A percentile compares a stretch with the other conserved stretches of the same genome.
These are phyloP conservation scores for Rhypophila decipiens DNA, from an alignment of 495 filamentous ascomycete genomes.

Conservation along the genomic window DNA sequence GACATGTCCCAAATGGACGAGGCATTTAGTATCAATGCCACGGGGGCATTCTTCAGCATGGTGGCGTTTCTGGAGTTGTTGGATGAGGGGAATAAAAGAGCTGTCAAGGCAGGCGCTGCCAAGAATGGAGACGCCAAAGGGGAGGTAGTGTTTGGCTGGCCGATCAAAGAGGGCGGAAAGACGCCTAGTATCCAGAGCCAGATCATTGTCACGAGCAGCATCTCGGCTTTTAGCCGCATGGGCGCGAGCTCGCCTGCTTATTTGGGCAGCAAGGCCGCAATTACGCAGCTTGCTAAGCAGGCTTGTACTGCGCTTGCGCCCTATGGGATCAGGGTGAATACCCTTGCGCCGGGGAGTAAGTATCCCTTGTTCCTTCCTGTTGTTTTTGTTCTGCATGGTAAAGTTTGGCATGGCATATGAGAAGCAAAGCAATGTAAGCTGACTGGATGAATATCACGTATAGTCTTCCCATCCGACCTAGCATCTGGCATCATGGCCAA, in stretches of 20 bases:
- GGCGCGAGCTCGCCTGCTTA: conserved; percentile 46
- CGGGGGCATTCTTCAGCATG: conserved; percentile 55
- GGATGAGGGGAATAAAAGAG: conserved; percentile 52
- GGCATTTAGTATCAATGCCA: conserved; percentile 53
- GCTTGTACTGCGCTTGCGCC: conserved; percentile 45
- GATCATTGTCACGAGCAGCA: conserved; percentile 47
- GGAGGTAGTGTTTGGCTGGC: conserved; percentile 29
- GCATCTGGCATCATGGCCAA: conserved; percentile 28
- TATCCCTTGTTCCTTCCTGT: background rate
- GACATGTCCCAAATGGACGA: conserved; percentile 46
- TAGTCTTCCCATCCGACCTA: conserved; percentile 55
- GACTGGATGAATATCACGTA: conserved; percentile 1
- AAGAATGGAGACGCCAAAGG: no score
- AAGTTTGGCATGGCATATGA: no score
- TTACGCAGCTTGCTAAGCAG: conserved; percentile 56
- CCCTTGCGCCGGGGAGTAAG: conserved; percentile 55
- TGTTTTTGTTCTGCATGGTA: no score
- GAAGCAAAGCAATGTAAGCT: background rate
- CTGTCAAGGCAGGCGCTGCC: conserved; percentile 32
- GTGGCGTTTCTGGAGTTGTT: conserved; percentile 61
- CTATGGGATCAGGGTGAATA: conserved; percentile 55
- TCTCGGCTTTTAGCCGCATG: conserved; percentile 46
- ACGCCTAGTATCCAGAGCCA: conserved; percentile 46
- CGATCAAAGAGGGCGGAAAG: conserved; percentile 8
- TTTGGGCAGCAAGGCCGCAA: conserved; percentile 53